A percentile compares a stretch with the other conserved stretches of the same genome.
Evolutionary conservation across 2,329 filamentous ascomycete genomes (phyloP).

Genomic region (Beauveria sp.): DNA sequence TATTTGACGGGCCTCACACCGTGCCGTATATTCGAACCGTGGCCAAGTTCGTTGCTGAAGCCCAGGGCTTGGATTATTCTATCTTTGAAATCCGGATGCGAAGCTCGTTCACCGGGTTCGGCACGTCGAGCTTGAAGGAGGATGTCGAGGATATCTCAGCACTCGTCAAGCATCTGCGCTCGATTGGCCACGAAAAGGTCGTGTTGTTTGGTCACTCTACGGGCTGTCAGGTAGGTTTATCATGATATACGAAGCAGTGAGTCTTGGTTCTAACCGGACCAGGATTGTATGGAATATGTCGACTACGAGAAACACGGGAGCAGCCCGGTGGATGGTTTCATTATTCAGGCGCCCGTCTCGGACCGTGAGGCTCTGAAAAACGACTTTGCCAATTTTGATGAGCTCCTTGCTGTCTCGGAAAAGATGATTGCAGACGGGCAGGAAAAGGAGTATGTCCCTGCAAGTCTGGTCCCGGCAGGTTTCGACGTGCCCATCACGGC

Average conservation of each 20-base stretch:
- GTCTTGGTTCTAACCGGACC: neutral
- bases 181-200: conserved; percentile 41
- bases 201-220: conserved; percentile 53
- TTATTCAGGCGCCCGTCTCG: conserved; percentile 73
- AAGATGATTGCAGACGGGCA: conserved; percentile 48
- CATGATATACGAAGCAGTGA: neutral
- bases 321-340: conserved; percentile 61
- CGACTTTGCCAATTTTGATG: conserved; percentile 38
- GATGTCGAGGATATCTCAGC: conserved; percentile 48
- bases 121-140: conserved; percentile 39
- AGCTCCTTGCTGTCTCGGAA: conserved; percentile 40
- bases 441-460: conserved; percentile 46
- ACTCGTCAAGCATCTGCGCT: conserved; percentile 46
- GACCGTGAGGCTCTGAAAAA: conserved; percentile 60
- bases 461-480: conserved; percentile 31
- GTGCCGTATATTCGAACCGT: conserved; percentile 48
- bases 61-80: conserved; percentile 36
- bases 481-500: conserved; percentile 42
- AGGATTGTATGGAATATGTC: conserved; percentile 50
- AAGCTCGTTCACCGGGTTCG: conserved; percentile 47
- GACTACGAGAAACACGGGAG: conserved; percentile 32
- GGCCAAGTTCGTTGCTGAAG: conserved; percentile 33
- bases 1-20: conserved; percentile 62
- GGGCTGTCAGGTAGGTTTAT: conserved; percentile 41
- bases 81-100: conserved; percentile 49